Percentiles rank a stretch among this genome's conserved stretches.
Evolutionary conservation across 345 rosid species (phyloP).

Genomic region (Citrus glauca): DNA sequence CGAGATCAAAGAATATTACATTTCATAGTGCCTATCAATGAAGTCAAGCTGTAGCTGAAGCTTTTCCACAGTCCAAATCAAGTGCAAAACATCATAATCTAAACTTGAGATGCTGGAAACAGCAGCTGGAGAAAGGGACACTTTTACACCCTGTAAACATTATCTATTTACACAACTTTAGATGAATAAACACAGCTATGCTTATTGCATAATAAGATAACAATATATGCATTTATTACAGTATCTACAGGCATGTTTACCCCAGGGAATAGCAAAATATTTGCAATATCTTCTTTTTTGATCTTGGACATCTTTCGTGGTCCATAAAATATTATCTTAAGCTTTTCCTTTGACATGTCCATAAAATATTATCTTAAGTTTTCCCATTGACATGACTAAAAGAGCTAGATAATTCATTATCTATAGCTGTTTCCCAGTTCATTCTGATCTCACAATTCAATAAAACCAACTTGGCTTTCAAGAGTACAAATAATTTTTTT

Average conservation of each 20-base stretch:
- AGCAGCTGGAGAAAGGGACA: conserved; percentile 54
- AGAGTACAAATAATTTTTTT: background rate
- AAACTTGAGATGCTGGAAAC: conserved; percentile 52
- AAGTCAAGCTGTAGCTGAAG: conserved; percentile 74
- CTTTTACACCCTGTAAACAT: conserved; percentile 68
- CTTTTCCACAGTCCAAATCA: conserved; percentile 76
- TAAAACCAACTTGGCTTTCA: background rate
- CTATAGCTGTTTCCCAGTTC: background rate
- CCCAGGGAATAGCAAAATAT: background rate
- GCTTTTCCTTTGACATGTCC: background rate
- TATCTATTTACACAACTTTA: conserved; percentile 6
- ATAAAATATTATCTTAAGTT: background rate
- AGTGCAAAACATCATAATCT: conserved; percentile 71
- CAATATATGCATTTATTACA: background rate
- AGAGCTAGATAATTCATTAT: background rate
- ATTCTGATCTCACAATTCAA: conserved; percentile 4
- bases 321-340: background rate
- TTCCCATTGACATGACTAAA: background rate
- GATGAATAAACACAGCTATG: background rate
- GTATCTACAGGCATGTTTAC: background rate
- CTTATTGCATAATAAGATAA: background rate
- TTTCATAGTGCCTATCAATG: conserved; percentile 63
- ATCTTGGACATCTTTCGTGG: background rate
- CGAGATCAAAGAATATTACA: conserved; percentile 33
- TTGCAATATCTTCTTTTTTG: background rate